These are phyloP conservation scores for Guyanaporus albipodus DNA, from an alignment of 768 basidiomycete species.

Conservation along the genomic window DNA sequence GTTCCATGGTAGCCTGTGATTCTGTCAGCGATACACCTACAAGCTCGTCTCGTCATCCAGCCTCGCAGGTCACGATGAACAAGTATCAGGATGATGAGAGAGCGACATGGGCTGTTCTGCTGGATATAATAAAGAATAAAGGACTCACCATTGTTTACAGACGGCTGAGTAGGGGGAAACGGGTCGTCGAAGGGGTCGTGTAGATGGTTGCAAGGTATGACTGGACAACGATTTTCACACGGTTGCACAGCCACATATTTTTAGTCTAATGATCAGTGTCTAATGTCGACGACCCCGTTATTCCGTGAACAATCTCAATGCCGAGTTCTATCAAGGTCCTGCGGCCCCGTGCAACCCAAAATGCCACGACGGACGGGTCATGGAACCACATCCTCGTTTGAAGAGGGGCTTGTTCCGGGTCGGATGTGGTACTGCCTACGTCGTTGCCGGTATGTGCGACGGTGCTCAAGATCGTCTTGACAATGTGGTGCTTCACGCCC, in stretches of 20 bases:
- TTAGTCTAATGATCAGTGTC: neutral
- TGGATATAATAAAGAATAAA: neutral
- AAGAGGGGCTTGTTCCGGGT: conserved; percentile 3
- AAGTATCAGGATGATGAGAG: neutral
- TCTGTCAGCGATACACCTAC: conserved; percentile 13
- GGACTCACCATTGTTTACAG: conserved; percentile 27
- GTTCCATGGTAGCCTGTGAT: conserved; percentile 60
- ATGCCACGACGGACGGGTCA: conserved; percentile 34
- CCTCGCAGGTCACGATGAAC: neutral
- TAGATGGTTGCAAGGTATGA: neutral
- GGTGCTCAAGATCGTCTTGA: neutral
- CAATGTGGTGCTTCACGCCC: neutral
- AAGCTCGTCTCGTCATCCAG: conserved; percentile 15
- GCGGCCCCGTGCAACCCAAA: conserved; percentile 54
- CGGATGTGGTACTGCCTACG: conserved; percentile 9
- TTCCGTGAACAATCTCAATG: conserved; percentile 45
- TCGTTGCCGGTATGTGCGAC: conserved; percentile 13
- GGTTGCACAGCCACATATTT: conserved; percentile 12
- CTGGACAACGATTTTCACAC: conserved; percentile 10
- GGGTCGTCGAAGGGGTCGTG: conserved; percentile 19
- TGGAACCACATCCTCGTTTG: conserved; percentile 50
- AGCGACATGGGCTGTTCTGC: neutral
- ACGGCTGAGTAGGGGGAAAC: conserved; percentile 3
- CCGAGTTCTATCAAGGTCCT: conserved; percentile 45
- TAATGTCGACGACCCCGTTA: conserved; percentile 22